These are phyloP conservation scores for Emericellopsis atlantica DNA, from an alignment of 2,329 filamentous ascomycete species.

Conservation along the genomic window DNA sequence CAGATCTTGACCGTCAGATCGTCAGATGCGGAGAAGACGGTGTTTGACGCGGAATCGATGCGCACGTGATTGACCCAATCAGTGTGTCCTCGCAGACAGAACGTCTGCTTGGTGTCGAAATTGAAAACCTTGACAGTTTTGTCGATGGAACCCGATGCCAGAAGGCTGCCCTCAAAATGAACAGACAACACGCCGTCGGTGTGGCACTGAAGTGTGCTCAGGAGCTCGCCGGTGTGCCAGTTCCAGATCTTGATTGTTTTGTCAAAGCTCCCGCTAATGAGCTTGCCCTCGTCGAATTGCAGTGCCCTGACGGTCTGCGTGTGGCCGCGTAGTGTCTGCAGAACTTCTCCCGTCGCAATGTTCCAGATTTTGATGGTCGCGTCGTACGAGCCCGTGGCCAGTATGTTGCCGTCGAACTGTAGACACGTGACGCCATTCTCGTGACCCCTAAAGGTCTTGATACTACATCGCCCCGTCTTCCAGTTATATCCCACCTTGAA, in stretches of 20 bases:
- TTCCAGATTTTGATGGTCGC: conserved; percentile 95
- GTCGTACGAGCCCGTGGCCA: conserved; percentile 93
- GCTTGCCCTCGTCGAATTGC: conserved; percentile 83
- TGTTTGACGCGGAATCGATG: conserved; percentile 69
- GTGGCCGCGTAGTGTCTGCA: conserved; percentile 77
- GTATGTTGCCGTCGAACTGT: conserved; percentile 69
- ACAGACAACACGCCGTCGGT: conserved; percentile 73
- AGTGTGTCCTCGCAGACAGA: conserved; percentile 67
- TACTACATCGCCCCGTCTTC: conserved; percentile 85
- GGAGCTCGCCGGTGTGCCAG: conserved; percentile 79
- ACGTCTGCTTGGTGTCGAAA: conserved; percentile 72
- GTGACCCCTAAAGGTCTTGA: conserved; percentile 73
- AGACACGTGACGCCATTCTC: conserved; percentile 55
- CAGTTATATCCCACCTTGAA: conserved; percentile 96
- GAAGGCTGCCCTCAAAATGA: conserved; percentile 72
- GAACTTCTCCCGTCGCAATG: conserved; percentile 72
- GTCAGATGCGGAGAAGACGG: conserved; percentile 85
- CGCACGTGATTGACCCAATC: conserved; percentile 98
- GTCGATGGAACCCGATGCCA: conserved; percentile 85
- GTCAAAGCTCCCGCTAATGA: conserved; percentile 85
- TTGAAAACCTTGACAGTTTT: conserved; percentile 88
- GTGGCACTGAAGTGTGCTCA: conserved; percentile 72
- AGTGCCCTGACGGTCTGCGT: conserved; percentile 73
- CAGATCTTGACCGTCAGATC: conserved; percentile 85
- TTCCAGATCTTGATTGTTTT: conserved; percentile 90